These are phyloP conservation scores for Fusarium camptoceras DNA, from an alignment of 2,329 filamentous ascomycete species.

Conservation along the genomic window DNA sequence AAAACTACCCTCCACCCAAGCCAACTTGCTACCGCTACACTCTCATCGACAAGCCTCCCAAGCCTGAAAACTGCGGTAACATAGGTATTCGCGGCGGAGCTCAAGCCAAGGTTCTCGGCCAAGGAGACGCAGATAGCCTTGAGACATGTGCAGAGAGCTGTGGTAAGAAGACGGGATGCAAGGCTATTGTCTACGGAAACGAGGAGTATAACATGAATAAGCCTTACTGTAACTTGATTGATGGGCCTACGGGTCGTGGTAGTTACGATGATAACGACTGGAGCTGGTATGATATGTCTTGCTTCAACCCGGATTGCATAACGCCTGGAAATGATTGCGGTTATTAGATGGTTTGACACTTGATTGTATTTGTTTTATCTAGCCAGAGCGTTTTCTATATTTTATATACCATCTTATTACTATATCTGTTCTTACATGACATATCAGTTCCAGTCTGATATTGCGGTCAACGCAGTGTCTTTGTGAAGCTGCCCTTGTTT, in stretches of 20 bases:
- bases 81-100: conserved; percentile 10
- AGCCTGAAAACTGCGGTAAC: conserved; percentile 17
- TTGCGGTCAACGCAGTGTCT: neutral
- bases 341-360: conserved; percentile 9
- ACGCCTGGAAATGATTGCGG: conserved; percentile 19
- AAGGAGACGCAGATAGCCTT: conserved; percentile 29
- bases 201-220: conserved; percentile 20
- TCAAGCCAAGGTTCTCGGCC: conserved; percentile 26
- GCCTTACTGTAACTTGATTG: conserved; percentile 32
- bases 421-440: neutral
- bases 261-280: conserved; percentile 23
- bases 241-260: conserved; percentile 17
- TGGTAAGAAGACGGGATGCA: conserved; percentile 12
- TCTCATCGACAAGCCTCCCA: conserved; percentile 14
- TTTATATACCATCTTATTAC: conserved; percentile 14
- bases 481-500: neutral
- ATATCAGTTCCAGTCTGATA: neutral
- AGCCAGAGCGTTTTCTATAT: conserved; percentile 10
- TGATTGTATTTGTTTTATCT: neutral
- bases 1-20: conserved; percentile 3
- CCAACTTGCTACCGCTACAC: conserved; percentile 37
- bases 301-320: conserved; percentile 35
- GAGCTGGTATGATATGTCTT: conserved; percentile 31
- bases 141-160: conserved; percentile 34
- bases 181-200: conserved; percentile 30